Evolutionary conservation across 768 basidiomycete species (phyloP).

Genomic region (Gelatoporia subvermispora): DNA sequence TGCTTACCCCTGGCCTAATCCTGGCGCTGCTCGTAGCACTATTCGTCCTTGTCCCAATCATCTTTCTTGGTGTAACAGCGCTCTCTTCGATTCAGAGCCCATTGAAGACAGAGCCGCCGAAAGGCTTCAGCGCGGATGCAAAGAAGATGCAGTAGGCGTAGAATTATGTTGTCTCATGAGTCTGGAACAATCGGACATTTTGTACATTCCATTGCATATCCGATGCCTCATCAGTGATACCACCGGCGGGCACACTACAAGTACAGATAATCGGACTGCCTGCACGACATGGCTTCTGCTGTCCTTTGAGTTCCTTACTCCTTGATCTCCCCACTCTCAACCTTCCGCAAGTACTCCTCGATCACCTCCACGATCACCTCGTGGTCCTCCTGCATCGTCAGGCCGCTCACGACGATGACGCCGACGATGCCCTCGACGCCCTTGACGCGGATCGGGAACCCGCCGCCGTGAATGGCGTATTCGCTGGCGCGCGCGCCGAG

Average conservation of each 20-base stretch:
- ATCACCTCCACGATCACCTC: conserved; percentile 16
- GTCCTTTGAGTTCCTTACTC: background rate
- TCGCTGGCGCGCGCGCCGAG: conserved; percentile 14
- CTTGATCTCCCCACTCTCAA: conserved; percentile 6
- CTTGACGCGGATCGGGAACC: conserved; percentile 16
- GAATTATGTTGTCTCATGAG: background rate
- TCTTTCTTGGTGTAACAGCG: conserved; percentile 59
- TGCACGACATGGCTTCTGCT: too few relatives aligned
- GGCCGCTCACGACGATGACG: conserved; percentile 17
- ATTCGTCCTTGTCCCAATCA: conserved; percentile 63
- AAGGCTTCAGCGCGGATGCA: conserved; percentile 62
- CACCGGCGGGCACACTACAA: too few relatives aligned
- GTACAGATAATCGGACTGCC: too few relatives aligned
- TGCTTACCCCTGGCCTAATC: conserved; percentile 74
- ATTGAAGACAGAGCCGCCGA: conserved; percentile 55
- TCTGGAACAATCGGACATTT: background rate
- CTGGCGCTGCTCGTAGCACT: conserved; percentile 56
- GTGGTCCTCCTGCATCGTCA: conserved; percentile 20
- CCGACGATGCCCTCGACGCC: conserved; percentile 16
- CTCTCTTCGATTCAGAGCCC: conserved; percentile 74
- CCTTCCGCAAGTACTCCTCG: conserved; percentile 14
- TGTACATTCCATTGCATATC: conserved; percentile 1
- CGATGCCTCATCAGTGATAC: too few relatives aligned
- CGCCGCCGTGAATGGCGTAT: conserved; percentile 19
- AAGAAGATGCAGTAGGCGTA: conserved; percentile 65